Evolutionary conservation across 2,329 filamentous ascomycete species (phyloP).

Genomic region (Aspergillus pseudonomiae): DNA sequence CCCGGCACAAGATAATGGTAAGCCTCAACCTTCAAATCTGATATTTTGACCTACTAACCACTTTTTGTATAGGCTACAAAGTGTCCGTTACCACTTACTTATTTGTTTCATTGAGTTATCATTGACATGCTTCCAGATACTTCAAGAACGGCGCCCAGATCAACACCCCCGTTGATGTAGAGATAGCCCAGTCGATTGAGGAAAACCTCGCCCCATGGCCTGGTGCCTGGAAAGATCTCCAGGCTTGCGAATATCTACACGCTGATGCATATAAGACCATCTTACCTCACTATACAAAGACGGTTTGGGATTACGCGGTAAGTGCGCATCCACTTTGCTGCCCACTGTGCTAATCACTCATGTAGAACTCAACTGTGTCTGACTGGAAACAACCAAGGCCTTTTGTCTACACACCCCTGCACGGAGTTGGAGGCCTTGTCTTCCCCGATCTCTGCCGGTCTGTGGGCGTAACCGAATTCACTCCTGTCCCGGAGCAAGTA

Average conservation of each 20-base stretch:
- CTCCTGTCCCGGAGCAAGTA: slow-evolving; percentile 50
- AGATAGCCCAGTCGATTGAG: slow-evolving; percentile 61
- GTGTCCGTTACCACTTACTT: slow-evolving; percentile 43
- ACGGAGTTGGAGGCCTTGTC: slow-evolving; percentile 42
- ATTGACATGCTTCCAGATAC: slow-evolving; percentile 48
- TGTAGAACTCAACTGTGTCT: slow-evolving; percentile 37
- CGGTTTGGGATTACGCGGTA: slow-evolving; percentile 38
- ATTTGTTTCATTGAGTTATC: not conserved
- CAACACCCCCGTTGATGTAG: slow-evolving; percentile 62
- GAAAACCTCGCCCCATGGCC: slow-evolving; percentile 56
- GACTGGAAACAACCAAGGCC: slow-evolving; percentile 31
- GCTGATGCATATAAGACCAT: slow-evolving; percentile 32
- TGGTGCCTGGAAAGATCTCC: slow-evolving; percentile 50
- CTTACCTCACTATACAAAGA: slow-evolving; percentile 32
- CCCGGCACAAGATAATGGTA: slow-evolving; percentile 63
- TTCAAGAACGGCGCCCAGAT: slow-evolving; percentile 68
- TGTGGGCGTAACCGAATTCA: slow-evolving; percentile 38
- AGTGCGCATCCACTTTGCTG: slow-evolving; percentile 9
- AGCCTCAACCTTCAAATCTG: not conserved
- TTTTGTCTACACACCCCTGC: slow-evolving; percentile 49
- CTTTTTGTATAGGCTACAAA: slow-evolving; percentile 57
- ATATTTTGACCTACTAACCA: slow-evolving; percentile 16
- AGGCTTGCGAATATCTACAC: slow-evolving; percentile 41
- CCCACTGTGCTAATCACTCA: slow-evolving; percentile 16
- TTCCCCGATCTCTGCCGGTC: slow-evolving; percentile 38